Evolutionary conservation across 331 rosid genomes (phyloP).

Genomic region (Pyrus hybrid): DNA sequence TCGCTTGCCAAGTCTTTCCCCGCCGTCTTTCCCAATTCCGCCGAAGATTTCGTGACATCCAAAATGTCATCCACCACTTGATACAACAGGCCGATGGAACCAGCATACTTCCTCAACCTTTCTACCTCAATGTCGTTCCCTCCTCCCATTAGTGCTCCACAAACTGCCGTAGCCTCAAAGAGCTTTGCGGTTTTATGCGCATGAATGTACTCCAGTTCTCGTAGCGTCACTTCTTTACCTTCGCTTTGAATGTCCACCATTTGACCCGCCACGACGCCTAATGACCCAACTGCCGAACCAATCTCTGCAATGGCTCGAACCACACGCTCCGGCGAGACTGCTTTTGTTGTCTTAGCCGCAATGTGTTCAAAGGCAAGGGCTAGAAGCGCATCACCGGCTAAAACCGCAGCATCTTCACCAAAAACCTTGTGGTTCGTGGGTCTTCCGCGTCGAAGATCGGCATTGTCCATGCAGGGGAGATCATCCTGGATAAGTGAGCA

Average conservation of each 20-base stretch:
- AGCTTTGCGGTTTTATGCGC: slow-evolving; percentile 24
- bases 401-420: slow-evolving; percentile 22
- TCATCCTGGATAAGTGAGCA: slow-evolving; percentile 29
- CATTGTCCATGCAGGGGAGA: slow-evolving; percentile 42
- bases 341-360: slow-evolving; percentile 12
- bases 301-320: slow-evolving; percentile 22
- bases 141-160: slow-evolving; percentile 32
- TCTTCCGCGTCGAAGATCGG: slow-evolving; percentile 14
- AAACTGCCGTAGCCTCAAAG: slow-evolving; percentile 28
- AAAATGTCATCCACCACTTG: slow-evolving; percentile 29
- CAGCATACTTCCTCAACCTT: slow-evolving; percentile 24
- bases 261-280: slow-evolving; percentile 33
- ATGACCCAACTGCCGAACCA: slow-evolving; percentile 26
- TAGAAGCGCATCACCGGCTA: slow-evolving; percentile 25
- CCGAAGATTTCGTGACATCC: no score
- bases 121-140: slow-evolving; percentile 12
- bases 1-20: no score
- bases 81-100: slow-evolving; percentile 19
- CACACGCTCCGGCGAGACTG: slow-evolving; percentile 1
- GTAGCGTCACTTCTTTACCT: slow-evolving; percentile 15
- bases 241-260: slow-evolving; percentile 16
- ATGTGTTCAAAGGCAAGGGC: slow-evolving; percentile 27
- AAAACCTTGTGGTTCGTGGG: slow-evolving; percentile 29
- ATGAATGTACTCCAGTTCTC: slow-evolving; percentile 25
- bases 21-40: no score